These are phyloP conservation scores for Cymodocea nodosa DNA, from an alignment of 116 monocot species.

Conservation along the genomic window DNA sequence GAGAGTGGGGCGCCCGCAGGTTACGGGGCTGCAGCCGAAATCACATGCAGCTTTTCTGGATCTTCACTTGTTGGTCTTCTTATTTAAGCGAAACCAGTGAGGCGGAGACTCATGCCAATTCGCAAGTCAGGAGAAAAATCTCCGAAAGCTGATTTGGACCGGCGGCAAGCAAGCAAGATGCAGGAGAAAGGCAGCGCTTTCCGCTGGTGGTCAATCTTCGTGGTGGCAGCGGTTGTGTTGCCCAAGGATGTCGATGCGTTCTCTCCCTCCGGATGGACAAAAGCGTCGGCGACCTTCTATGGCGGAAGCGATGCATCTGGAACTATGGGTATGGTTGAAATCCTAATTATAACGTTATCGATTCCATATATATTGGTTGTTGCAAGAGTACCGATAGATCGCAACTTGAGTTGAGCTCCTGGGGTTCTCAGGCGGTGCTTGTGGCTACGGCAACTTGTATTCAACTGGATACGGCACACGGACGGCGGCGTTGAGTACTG, in stretches of 20 bases:
- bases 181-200: not conserved
- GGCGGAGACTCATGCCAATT: not conserved
- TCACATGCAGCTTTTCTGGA: slow-evolving; percentile 1
- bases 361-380: too few species aligned
- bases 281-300: slow-evolving; percentile 65
- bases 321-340: slow-evolving; percentile 44
- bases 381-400: too few species aligned
- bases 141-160: not conserved
- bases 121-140: not conserved
- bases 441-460: slow-evolving; percentile 74
- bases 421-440: slow-evolving; percentile 51
- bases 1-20: not conserved
- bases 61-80: not conserved
- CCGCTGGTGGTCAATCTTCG: not conserved
- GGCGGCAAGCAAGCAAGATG: not conserved
- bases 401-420: not conserved
- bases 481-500: slow-evolving; percentile 62
- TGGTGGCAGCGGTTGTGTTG: not conserved
- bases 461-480: slow-evolving; percentile 47
- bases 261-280: slow-evolving; percentile 37
- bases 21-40: not conserved
- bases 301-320: slow-evolving; percentile 63
- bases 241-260: slow-evolving; percentile 14
- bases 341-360: not conserved
- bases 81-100: not conserved